A percentile compares a stretch with the other conserved stretches of the same genome.
Conservation (phyloP, 768 basidiomycete genomes). For the Lactarius tabidus region DNA sequence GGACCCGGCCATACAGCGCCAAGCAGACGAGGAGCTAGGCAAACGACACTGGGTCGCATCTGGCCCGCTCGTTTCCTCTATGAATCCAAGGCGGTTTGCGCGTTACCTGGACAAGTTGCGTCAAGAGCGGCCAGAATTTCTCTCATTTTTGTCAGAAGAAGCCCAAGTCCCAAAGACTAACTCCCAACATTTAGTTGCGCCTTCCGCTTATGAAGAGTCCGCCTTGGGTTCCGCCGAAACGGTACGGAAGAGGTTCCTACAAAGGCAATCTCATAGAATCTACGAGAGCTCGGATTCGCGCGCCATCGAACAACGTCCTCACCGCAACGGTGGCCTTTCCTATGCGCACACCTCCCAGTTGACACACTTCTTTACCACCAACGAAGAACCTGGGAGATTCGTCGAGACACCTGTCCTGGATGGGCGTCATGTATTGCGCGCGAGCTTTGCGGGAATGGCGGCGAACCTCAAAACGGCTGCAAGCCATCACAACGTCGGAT, state of each 20-base stretch:
- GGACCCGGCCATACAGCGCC: slow-evolving; percentile 4
- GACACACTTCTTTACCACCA: slow-evolving; percentile 49
- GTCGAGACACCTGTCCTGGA: slow-evolving; percentile 9
- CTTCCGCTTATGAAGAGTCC: slow-evolving; percentile 23
- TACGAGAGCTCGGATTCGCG: slow-evolving; percentile 31
- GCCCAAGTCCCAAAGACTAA: background rate
- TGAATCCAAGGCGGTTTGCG: slow-evolving; percentile 56
- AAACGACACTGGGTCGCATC: slow-evolving; percentile 26
- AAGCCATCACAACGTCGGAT: slow-evolving; percentile 15
- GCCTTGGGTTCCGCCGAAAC: slow-evolving; percentile 11
- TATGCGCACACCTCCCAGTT: slow-evolving; percentile 54
- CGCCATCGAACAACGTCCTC: slow-evolving; percentile 60
- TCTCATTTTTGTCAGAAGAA: slow-evolving; percentile 39
- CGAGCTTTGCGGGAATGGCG: slow-evolving; percentile 45
- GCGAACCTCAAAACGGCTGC: slow-evolving; percentile 29
- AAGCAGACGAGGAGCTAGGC: background rate
- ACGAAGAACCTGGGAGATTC: slow-evolving; percentile 56
- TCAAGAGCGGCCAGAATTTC: slow-evolving; percentile 51
- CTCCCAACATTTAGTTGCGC: slow-evolving; percentile 9
- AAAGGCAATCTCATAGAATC: slow-evolving; percentile 28
- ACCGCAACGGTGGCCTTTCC: slow-evolving; percentile 55
- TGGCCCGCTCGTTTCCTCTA: slow-evolving; percentile 53
- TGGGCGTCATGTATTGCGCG: slow-evolving; percentile 28
- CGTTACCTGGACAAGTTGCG: slow-evolving; percentile 59
- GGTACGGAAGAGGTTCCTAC: slow-evolving; percentile 41